Evolutionary conservation across 352 stramenopile genomes (phyloP).

Genomic region (Saprolegnia diclina): DNA sequence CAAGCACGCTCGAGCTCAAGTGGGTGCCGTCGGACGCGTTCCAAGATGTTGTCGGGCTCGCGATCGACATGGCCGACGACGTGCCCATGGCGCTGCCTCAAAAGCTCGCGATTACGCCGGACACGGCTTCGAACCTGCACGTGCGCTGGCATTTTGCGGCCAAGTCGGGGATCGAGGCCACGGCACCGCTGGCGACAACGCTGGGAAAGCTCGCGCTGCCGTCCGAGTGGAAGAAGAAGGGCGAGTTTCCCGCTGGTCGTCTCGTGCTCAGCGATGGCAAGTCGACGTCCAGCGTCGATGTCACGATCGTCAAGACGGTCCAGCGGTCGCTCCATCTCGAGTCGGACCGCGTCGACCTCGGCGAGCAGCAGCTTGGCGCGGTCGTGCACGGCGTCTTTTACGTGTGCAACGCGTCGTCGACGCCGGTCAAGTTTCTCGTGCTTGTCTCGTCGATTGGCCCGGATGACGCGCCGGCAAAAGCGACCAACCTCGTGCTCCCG

Average conservation of each 20-base stretch:
- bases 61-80: slow-evolving; percentile 38
- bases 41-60: slow-evolving; percentile 46
- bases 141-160: slow-evolving; percentile 17
- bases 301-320: slow-evolving; percentile 60
- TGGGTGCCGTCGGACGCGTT: slow-evolving; percentile 52
- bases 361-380: slow-evolving; percentile 64
- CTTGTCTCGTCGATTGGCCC: slow-evolving; percentile 39
- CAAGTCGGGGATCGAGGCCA: background rate
- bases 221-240: slow-evolving; percentile 3
- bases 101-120: background rate
- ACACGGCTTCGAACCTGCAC: slow-evolving; percentile 1
- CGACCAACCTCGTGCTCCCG: slow-evolving; percentile 61
- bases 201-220: slow-evolving; percentile 1
- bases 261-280: background rate
- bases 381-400: slow-evolving; percentile 55
- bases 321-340: slow-evolving; percentile 67
- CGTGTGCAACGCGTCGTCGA: slow-evolving; percentile 59
- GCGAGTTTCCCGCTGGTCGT: slow-evolving; percentile 2
- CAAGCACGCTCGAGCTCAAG: slow-evolving; percentile 39
- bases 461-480: background rate
- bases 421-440: slow-evolving; percentile 68
- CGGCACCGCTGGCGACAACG: background rate
- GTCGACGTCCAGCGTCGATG: slow-evolving; percentile 34
- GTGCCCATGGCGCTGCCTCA: slow-evolving; percentile 29
- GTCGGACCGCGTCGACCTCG: slow-evolving; percentile 60